Percentiles rank a stretch among this genome's conserved stretches.
Conservation (phyloP, 208 protist species). For the Acanthamoeba lenticulata region DNA sequence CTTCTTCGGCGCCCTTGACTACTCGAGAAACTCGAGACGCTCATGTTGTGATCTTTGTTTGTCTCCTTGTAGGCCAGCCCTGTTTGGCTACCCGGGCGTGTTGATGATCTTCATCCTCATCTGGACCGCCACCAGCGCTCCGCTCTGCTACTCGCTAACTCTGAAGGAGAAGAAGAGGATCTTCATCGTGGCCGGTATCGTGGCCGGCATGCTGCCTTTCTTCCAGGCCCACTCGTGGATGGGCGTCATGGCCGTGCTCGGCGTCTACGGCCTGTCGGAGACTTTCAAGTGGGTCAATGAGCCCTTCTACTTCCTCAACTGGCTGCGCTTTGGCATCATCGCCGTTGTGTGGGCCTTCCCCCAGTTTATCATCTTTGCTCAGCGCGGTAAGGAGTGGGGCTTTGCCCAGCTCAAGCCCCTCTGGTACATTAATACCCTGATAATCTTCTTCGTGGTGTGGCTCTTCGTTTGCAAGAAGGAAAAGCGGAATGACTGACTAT, state of each 20-base stretch:
- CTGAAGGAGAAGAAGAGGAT: slow-evolving; percentile 58
- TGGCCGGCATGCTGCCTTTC: slow-evolving; percentile 39
- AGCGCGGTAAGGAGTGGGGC: slow-evolving; percentile 58
- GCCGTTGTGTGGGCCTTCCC: slow-evolving; percentile 37
- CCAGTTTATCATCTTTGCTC: slow-evolving; percentile 42
- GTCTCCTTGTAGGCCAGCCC: neutral
- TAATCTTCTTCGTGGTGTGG: neutral
- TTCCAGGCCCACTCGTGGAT: slow-evolving; percentile 40
- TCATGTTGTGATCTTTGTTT: neutral
- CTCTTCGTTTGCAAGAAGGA: no score
- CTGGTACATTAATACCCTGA: neutral
- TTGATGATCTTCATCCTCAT: slow-evolving; percentile 57
- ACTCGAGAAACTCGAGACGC: neutral
- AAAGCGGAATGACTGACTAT: no score
- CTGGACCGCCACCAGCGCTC: slow-evolving; percentile 50
- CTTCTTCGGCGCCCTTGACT: neutral
- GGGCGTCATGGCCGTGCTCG: slow-evolving; percentile 40
- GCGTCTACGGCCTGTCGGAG: slow-evolving; percentile 31
- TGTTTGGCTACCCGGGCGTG: slow-evolving; percentile 54
- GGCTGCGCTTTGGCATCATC: slow-evolving; percentile 39
- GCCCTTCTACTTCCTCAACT: slow-evolving; percentile 68
- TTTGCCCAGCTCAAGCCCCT: slow-evolving; percentile 56
- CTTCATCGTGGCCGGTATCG: slow-evolving; percentile 36
- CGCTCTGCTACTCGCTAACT: neutral
- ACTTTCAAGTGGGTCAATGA: slow-evolving; percentile 59